Conservation (phyloP, 1,284 basidiomycete species). For the Neolentinus lepideus region DNA sequence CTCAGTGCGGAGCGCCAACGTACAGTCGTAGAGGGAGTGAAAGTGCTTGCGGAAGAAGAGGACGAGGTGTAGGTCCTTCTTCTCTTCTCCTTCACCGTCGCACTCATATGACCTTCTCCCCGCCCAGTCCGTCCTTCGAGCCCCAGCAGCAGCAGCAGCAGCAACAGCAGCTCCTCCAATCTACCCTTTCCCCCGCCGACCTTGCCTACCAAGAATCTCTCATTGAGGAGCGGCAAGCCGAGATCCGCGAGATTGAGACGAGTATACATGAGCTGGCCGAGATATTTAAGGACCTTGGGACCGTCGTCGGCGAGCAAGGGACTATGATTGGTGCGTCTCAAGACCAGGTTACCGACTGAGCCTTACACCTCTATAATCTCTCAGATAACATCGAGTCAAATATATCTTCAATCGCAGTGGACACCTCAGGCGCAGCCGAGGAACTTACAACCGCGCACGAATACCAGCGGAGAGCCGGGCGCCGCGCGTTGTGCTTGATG, state of each 20-base stretch:
- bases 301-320: conserved; percentile 92
- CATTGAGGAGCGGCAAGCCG: conserved; percentile 91
- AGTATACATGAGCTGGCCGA: conserved; percentile 97
- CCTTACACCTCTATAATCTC: no score
- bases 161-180: conserved; percentile 67
- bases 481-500: conserved; percentile 85
- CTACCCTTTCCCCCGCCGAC: conserved; percentile 72
- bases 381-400: conserved; percentile 97
- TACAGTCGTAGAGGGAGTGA: conserved; percentile 77
- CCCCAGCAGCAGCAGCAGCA: conserved; percentile 45
- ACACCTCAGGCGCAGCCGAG: conserved; percentile 81
- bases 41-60: conserved; percentile 70
- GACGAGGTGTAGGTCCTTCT: conserved; percentile 24
- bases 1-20: conserved; percentile 84
- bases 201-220: conserved; percentile 95
- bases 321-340: conserved; percentile 83
- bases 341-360: no score
- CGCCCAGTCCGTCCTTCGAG: neutral
- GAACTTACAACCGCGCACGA: conserved; percentile 89
- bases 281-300: conserved; percentile 95
- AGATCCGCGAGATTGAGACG: conserved; percentile 95
- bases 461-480: conserved; percentile 92
- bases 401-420: conserved; percentile 79
- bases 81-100: neutral
- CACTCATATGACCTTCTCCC: neutral